Percentiles rank a stretch among this genome's conserved stretches.
phyloP scores from a whole-genome alignment of 352 stramenopile genomes.

The Phytophthora palmivora region DNA sequence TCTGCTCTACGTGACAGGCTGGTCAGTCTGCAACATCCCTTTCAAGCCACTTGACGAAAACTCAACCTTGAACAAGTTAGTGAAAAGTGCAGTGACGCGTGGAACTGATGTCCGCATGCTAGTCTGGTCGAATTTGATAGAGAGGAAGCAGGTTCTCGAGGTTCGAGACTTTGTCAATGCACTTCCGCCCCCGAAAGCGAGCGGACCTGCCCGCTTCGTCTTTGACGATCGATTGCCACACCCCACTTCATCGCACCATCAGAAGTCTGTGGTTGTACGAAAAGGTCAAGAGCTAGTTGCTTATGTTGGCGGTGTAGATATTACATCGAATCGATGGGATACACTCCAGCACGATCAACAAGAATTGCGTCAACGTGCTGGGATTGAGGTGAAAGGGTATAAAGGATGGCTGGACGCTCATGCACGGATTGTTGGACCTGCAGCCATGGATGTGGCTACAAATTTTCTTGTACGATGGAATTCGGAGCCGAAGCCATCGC shows the following conservation, averaged over 20 bases:
- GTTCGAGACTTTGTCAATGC: conserved; percentile 63
- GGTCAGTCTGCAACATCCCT: conserved; percentile 63
- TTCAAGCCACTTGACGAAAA: conserved; percentile 46
- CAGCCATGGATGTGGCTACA: conserved; percentile 51
- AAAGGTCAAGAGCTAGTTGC: conserved; percentile 41
- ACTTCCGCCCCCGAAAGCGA: conserved; percentile 27
- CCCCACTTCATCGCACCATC: conserved; percentile 64
- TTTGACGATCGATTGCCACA: conserved; percentile 69
- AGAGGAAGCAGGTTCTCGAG: conserved; percentile 53
- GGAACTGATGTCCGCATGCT: conserved; percentile 59
- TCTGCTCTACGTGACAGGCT: conserved; percentile 59
- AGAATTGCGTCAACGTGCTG: conserved; percentile 36
- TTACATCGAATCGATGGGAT: conserved; percentile 64
- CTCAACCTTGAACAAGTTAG: conserved; percentile 47
- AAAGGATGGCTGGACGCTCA: conserved; percentile 61
- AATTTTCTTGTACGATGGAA: conserved; percentile 45
- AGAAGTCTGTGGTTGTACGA: conserved; percentile 26
- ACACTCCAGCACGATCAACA: conserved; percentile 57
- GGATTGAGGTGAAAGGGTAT: conserved; percentile 44
- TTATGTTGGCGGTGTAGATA: conserved; percentile 59
- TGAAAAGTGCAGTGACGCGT: conserved; percentile 41
- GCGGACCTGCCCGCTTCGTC: conserved; percentile 45
- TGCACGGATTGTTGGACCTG: conserved; percentile 46
- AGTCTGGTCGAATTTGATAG: conserved; percentile 64
- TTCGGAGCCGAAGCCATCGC: conserved; percentile 30